phyloP scores from a whole-genome alignment of 495 filamentous ascomycete species.

The Annulohypoxylon stygium region DNA sequence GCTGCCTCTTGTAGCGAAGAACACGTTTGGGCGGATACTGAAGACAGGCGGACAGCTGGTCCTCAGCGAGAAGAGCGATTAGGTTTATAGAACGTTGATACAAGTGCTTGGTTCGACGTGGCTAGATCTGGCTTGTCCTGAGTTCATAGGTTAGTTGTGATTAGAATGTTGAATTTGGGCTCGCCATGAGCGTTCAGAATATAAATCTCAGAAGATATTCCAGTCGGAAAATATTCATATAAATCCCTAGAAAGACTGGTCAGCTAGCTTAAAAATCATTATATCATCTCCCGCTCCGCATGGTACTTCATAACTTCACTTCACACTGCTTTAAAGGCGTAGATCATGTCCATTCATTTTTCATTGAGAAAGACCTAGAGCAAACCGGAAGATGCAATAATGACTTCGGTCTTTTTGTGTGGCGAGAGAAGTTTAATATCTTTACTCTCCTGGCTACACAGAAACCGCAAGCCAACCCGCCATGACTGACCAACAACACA shows the following conservation, averaged over 20 bases:
- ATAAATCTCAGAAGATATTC: constrained; percentile 15
- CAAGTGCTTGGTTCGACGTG: too few relatives aligned
- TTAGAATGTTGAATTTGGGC: background rate
- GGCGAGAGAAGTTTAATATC: constrained; percentile 40
- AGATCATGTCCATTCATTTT: constrained; percentile 52
- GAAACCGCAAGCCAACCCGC: constrained; percentile 49
- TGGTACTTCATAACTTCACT: constrained; percentile 23
- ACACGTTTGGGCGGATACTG: constrained; percentile 55
- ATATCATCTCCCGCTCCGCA: background rate
- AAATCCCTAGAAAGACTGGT: background rate
- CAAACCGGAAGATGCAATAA: constrained; percentile 53
- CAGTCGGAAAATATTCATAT: background rate
- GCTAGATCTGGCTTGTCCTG: background rate
- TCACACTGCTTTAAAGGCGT: constrained; percentile 26
- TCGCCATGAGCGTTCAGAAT: background rate
- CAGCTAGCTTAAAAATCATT: background rate
- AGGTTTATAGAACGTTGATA: background rate
- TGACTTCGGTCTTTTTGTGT: constrained; percentile 44
- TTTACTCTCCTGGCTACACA: constrained; percentile 46
- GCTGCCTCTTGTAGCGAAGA: constrained; percentile 51
- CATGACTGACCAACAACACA: constrained; percentile 53
- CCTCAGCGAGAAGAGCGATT: constrained; percentile 38
- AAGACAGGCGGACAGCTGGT: constrained; percentile 53
- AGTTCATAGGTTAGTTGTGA: background rate
- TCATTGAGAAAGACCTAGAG: constrained; percentile 54